Base-by-base conservation (phyloP, 2,329 filamentous ascomycete genomes). In the Amesomyces nigricolor region DNA sequence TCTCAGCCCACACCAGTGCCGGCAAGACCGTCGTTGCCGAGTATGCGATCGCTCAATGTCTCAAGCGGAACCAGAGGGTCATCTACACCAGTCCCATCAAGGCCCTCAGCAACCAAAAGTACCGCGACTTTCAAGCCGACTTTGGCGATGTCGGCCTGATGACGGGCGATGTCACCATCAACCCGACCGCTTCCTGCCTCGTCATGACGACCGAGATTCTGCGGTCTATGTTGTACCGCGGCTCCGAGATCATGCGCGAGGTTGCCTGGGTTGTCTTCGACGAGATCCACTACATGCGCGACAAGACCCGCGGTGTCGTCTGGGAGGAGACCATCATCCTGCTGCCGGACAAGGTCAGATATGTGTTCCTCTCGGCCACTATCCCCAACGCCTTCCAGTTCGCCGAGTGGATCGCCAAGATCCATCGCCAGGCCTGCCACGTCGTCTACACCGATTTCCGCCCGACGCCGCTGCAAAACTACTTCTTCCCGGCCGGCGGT, bases 131-230 rank as follows among this genome's bases (percentile, higher is more conserved):
- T 71, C 86, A 88, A 63, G 89, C 88, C 42, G 89, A 96, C 57
- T 99, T 99, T 74, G 92, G 91, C 57, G 94, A 99, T 68, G 92
- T 96, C 50, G 94, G 94, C 56, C 78, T 99, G 59, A 97, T 99
- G 92, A 99, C 94, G 5, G 94, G 94, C 67, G 94, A 99, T 80
- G 92, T 97, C 61, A 99, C 94, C 22, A 99, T 99, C 73, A 99
- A 99, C 71, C 95, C 95, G 4, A 97, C 94, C 3, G 94, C 94
- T 13, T 97, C 91, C 58, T 99, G 94, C 70, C 77, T 99, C 56
- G 94, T 99, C 66, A 99, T 99, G 94, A 99, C 94, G 0, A 99
- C 94, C 0, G 94, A 99, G 76, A 99, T 99, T 90, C 73, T 99
- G 68, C 87, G 94, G 47, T 97, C 92, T 16, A 99, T 99, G 94